A percentile compares a stretch with the other conserved stretches of the same genome.
These are phyloP conservation scores for Pichia sp. DNA, from an alignment of 1,139 yeast species.

Conservation along the genomic window DNA sequence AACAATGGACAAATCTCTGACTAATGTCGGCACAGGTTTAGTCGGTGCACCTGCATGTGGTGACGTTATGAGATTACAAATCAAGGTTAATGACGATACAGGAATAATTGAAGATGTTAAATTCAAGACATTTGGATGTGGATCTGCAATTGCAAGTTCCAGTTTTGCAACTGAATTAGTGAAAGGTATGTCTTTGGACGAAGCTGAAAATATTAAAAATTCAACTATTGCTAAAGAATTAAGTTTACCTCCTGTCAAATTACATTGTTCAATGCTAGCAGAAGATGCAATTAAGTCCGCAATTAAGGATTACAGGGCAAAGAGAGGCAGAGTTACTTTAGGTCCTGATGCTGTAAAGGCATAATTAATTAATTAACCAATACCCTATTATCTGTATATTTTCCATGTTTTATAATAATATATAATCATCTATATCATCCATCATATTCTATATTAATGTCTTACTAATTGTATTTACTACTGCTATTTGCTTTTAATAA, in stretches of 20 bases:
- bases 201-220: conserved; percentile 85
- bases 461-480: neutral
- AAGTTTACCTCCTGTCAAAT: conserved; percentile 91
- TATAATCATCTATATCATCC: no score
- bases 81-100: conserved; percentile 81
- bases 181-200: conserved; percentile 90
- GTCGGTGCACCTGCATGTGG: conserved; percentile 99
- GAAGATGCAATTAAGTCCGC: conserved; percentile 98
- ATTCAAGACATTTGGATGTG: conserved; percentile 98
- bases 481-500: no score
- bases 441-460: neutral
- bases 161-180: conserved; percentile 93
- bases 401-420: neutral
- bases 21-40: conserved; percentile 90
- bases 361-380: neutral
- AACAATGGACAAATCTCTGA: conserved; percentile 68
- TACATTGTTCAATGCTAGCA: conserved; percentile 97
- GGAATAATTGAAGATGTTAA: conserved; percentile 93
- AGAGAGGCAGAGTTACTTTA: conserved; percentile 52
- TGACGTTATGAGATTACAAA: conserved; percentile 96
- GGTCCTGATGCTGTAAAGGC: conserved; percentile 38
- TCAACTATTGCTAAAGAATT: conserved; percentile 90
- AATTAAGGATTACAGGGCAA: conserved; percentile 85
- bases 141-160: conserved; percentile 94
- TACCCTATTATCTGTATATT: neutral